Conservation (phyloP, 331 rosid species). For the Malus hybrid region DNA sequence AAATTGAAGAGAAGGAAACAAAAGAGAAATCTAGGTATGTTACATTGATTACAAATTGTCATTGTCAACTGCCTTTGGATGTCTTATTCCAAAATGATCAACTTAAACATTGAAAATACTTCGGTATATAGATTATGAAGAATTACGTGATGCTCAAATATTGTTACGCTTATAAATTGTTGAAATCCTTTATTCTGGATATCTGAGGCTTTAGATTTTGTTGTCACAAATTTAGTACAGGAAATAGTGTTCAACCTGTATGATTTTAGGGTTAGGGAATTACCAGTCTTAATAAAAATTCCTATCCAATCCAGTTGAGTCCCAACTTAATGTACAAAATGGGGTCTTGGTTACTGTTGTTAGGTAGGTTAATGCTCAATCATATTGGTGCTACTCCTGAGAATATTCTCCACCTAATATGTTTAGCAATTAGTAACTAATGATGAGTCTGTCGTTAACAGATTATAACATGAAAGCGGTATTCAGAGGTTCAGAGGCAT, state of each 20-base stretch:
- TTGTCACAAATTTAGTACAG: background rate
- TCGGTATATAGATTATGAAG: background rate
- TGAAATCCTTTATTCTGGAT: background rate
- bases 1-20: conserved; percentile 50
- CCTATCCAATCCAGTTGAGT: no score
- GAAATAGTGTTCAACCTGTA: background rate
- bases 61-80: background rate
- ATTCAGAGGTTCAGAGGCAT: background rate
- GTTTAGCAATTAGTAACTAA: background rate
- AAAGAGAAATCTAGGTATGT: conserved; percentile 69
- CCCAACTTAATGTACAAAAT: background rate
- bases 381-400: background rate
- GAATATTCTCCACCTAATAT: background rate
- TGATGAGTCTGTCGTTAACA: background rate
- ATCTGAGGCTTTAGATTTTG: background rate
- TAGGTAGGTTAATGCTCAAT: background rate
- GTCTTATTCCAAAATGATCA: background rate
- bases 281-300: background rate
- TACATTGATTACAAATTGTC: background rate
- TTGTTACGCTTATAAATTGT: background rate
- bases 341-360: background rate
- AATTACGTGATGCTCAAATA: background rate
- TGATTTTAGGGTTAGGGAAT: background rate
- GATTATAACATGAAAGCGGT: background rate
- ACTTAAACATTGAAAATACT: background rate